phyloP scores from a whole-genome alignment of 1,284 basidiomycete species.

The Moesziomyces aphidis region DNA sequence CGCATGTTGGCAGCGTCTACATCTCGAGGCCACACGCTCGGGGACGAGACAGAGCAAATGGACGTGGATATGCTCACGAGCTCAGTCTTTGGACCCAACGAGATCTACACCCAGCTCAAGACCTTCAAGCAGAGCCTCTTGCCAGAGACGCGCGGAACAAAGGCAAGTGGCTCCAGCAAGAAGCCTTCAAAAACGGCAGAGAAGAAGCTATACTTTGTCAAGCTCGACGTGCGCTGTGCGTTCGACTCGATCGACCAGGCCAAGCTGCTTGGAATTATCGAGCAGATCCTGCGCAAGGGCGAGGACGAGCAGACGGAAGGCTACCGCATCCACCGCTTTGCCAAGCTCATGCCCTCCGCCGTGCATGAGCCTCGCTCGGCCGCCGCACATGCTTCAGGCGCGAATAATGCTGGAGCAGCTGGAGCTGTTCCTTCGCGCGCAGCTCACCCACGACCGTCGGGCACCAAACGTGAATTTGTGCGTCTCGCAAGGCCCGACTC shows the following conservation, averaged over 20 bases:
- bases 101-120: slow-evolving; percentile 61
- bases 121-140: slow-evolving; percentile 32
- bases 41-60: not conserved
- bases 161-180: not conserved
- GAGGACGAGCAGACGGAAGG: slow-evolving; percentile 20
- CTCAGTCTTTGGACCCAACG: slow-evolving; percentile 68
- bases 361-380: not conserved
- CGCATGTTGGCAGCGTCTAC: slow-evolving; percentile 6
- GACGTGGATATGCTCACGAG: slow-evolving; percentile 31
- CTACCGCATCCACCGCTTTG: slow-evolving; percentile 60
- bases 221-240: slow-evolving; percentile 93
- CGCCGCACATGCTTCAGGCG: no score
- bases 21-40: not conserved
- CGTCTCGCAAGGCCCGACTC: slow-evolving; percentile 70
- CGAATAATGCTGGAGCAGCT: no score
- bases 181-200: not conserved
- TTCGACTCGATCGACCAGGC: slow-evolving; percentile 96
- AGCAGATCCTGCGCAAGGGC: slow-evolving; percentile 70
- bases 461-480: slow-evolving; percentile 33
- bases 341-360: slow-evolving; percentile 44
- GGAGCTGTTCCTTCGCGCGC: no score
- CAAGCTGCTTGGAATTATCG: slow-evolving; percentile 82
- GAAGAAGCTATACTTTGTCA: slow-evolving; percentile 81
- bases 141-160: not conserved
- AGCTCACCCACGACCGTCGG: not conserved